Evolutionary conservation across 164 flowering plant genomes (phyloP).

Genomic region (Chimonanthus praecox): DNA sequence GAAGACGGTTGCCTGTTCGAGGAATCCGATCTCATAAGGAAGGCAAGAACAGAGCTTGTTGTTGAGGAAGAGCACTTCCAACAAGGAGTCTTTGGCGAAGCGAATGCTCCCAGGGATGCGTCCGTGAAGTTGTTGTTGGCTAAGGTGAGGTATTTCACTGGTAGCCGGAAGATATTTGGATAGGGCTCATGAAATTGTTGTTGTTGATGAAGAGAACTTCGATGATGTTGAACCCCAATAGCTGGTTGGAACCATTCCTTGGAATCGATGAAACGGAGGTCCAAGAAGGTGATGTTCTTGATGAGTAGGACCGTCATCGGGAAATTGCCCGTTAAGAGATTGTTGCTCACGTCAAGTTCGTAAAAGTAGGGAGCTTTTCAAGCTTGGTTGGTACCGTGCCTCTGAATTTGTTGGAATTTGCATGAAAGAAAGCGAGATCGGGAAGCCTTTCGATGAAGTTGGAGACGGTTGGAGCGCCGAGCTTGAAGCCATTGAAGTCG

Average conservation of each 20-base stretch:
- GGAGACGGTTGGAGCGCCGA: constrained; percentile 18
- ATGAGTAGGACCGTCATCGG: constrained; percentile 20
- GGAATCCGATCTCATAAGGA: constrained; percentile 49
- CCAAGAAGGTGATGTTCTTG: constrained; percentile 25
- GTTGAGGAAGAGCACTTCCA: constrained; percentile 40
- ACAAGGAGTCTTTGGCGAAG: constrained; percentile 17
- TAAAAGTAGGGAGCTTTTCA: constrained; percentile 24
- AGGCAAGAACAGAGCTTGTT: constrained; percentile 47
- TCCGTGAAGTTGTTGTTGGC: constrained; percentile 40
- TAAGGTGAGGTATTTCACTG: constrained; percentile 5
- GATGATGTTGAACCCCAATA: constrained; percentile 1
- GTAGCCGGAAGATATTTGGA: constrained; percentile 2
- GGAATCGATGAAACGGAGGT: constrained; percentile 30
- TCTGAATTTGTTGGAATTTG: constrained; percentile 36
- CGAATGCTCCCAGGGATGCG: constrained; percentile 38
- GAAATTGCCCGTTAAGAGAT: constrained; percentile 27
- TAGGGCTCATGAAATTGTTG: background rate
- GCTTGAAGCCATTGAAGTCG: constrained; percentile 37
- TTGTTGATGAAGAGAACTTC: constrained; percentile 24
- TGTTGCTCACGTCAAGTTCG: constrained; percentile 47
- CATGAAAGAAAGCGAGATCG: constrained; percentile 40
- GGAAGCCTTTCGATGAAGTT: constrained; percentile 24
- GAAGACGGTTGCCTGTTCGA: constrained; percentile 30
- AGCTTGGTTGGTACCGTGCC: constrained; percentile 17
- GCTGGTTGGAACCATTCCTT: constrained; percentile 24